Conservation (phyloP, 2,329 filamentous ascomycete species). For the Nothopassalora personata region DNA sequence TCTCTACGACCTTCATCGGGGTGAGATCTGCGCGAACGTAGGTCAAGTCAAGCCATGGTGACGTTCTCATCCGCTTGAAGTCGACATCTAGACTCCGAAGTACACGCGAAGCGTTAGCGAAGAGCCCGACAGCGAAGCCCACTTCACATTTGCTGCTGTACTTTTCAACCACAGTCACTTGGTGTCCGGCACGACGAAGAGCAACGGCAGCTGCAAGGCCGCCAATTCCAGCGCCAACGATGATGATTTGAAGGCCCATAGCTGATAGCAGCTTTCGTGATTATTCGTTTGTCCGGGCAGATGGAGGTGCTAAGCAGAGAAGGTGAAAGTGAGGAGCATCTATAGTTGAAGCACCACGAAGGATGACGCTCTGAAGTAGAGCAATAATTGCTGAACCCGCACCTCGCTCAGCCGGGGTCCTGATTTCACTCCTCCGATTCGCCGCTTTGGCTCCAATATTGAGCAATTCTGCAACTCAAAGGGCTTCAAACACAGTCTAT, state of each 20-base stretch:
- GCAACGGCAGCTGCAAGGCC: constrained; percentile 47
- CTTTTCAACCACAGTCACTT: constrained; percentile 49
- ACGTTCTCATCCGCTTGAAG: background rate
- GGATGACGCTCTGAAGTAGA: too few species aligned
- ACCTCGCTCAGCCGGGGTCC: too few species aligned
- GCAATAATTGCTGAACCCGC: too few species aligned
- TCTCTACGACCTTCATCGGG: background rate
- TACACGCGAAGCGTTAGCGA: constrained; percentile 12
- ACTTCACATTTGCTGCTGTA: constrained; percentile 43
- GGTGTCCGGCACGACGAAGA: constrained; percentile 47
- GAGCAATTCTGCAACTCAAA: too few species aligned
- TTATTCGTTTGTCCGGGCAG: background rate
- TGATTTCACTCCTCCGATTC: too few species aligned
- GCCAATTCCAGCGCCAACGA: constrained; percentile 53
- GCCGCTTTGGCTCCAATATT: too few species aligned
- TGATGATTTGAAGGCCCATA: constrained; percentile 41
- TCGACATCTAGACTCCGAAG: background rate
- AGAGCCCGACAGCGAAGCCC: constrained; percentile 12
- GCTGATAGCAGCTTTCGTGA: background rate
- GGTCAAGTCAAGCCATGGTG: background rate
- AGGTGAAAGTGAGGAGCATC: too few species aligned
- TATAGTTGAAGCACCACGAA: too few species aligned
- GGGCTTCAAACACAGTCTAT: too few species aligned
- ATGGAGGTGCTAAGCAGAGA: background rate
- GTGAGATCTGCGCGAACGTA: background rate